Percentiles rank a stretch among this genome's conserved stretches.
Conservation (phyloP, 1,284 basidiomycete genomes). For the Pseudozyma flocculosa region DNA sequence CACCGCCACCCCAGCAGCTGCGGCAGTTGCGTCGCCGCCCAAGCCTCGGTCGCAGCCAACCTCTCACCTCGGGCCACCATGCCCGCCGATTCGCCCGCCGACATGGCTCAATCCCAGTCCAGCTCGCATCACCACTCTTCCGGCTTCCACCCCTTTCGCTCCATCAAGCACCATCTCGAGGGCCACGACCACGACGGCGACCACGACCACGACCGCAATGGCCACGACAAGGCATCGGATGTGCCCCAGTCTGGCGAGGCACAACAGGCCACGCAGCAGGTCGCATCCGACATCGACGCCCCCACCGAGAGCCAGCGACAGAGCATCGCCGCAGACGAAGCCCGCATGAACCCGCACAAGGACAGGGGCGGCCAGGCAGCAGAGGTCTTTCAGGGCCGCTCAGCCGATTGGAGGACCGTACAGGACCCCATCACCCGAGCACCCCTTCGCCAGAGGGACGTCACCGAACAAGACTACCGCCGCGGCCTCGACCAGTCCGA, state of each 20-base stretch:
- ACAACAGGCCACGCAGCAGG: not conserved
- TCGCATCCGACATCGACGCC: not conserved
- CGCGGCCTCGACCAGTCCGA: constrained; percentile 1
- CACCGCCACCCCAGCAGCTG: too few species aligned
- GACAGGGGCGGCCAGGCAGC: not conserved
- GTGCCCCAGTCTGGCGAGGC: too few species aligned
- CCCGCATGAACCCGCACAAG: not conserved
- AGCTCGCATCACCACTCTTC: not conserved
- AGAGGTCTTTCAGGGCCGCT: not conserved
- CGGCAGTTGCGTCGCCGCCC: too few species aligned
- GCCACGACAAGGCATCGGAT: too few species aligned
- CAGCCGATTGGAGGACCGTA: not conserved
- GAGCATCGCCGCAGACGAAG: not conserved
- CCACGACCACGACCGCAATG: not conserved
- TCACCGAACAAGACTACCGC: constrained; percentile 2
- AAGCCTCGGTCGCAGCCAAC: too few species aligned
- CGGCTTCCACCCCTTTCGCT: not conserved
- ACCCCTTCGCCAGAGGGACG: not conserved
- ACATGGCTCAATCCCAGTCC: too few species aligned
- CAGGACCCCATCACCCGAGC: constrained; percentile 1
- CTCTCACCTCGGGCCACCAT: too few species aligned
- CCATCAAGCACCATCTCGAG: not conserved
- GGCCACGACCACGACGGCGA: not conserved
- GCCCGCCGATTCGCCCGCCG: too few species aligned
- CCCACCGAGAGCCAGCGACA: not conserved